Evolutionary conservation across 108 stramenopile species (phyloP), one percentile per base, ranked within the genome.

Genomic region (Conticribra weissflogii): DNA sequence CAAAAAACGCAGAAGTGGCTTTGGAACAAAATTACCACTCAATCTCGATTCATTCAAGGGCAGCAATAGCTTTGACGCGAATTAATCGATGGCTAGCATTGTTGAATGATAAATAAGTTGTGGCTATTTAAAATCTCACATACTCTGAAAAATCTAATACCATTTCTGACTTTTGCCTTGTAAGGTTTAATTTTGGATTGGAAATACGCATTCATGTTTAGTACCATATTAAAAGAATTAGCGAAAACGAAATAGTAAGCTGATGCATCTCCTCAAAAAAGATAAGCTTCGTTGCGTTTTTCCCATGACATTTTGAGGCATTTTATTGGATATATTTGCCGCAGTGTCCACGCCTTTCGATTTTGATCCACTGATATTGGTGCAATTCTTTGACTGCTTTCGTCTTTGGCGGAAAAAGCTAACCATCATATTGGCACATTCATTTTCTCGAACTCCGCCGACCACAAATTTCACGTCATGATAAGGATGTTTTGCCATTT

Each of bases 401-500:
- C 73, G 78, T 61, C 70, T 83, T 59, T 73, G 62, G 18, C 88
- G 87, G 81, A 96, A 91, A 61, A 96, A 96, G 16, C 58, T 34
- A 63, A 78, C 75, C 79, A 96, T 34, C 54, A 96, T 58, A 16
- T 52, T 72, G 9, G 82, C 84, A 63, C 86, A 85, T 54, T 93
- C 85, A 7, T 86, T 75, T 29, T 51, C 72, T 45, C 56, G 47
- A 0, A 96, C 86, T 15, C 89, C 92, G 21, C 86, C 75, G 2
- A 77, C 45, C 14, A 91, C 86, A 9, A 79, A 59, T 28, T 81
- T 78, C n/a, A 86, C 67, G 29, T 71, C 72, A 63, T 96, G 95
- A 77, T 82, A 90, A 0, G 95, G 95, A 87, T 96, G 95, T 22
- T 63, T 78, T 25, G 79, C 66, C 44, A 83, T 54, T 18, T 87